These are phyloP conservation scores for Wallacemonas rigidus DNA, from an alignment of 208 protist genomes.

Conservation along the genomic window DNA sequence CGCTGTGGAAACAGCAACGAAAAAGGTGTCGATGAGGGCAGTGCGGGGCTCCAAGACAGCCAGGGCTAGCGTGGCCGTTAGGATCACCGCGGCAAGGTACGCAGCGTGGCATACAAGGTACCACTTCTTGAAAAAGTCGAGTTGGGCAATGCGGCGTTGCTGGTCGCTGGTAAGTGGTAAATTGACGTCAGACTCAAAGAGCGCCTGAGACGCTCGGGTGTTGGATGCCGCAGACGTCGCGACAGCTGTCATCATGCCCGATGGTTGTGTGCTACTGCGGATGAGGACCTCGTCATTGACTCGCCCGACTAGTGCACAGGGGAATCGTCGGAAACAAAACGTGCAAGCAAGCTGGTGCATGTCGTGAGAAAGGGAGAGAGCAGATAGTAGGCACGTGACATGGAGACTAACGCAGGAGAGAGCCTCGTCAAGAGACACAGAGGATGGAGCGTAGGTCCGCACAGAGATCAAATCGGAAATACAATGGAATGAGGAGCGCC, in stretches of 20 bases:
- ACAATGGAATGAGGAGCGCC: no score
- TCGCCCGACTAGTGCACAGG: no score
- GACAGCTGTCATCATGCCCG: neutral
- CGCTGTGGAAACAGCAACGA: slow-evolving; percentile 66
- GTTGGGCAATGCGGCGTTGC: slow-evolving; percentile 30
- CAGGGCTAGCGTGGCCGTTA: slow-evolving; percentile 41
- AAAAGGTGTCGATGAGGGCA: slow-evolving; percentile 49
- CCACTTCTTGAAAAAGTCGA: slow-evolving; percentile 77
- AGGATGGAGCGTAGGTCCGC: no score
- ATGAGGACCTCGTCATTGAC: no score
- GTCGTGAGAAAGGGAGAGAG: no score
- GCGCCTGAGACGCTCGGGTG: slow-evolving; percentile 46
- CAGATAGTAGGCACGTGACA: no score
- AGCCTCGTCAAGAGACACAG: no score
- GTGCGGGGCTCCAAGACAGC: slow-evolving; percentile 28
- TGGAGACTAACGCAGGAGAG: no score
- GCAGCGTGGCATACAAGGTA: slow-evolving; percentile 58
- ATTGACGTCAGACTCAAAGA: slow-evolving; percentile 48
- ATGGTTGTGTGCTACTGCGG: neutral
- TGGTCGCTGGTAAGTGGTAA: slow-evolving; percentile 51
- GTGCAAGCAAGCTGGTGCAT: no score
- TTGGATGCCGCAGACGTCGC: neutral
- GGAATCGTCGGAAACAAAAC: no score
- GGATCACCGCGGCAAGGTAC: slow-evolving; percentile 43
- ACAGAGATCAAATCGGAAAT: no score